Conservation (phyloP, 2,329 filamentous ascomycete species). For the Scedosporium minutisporum region DNA sequence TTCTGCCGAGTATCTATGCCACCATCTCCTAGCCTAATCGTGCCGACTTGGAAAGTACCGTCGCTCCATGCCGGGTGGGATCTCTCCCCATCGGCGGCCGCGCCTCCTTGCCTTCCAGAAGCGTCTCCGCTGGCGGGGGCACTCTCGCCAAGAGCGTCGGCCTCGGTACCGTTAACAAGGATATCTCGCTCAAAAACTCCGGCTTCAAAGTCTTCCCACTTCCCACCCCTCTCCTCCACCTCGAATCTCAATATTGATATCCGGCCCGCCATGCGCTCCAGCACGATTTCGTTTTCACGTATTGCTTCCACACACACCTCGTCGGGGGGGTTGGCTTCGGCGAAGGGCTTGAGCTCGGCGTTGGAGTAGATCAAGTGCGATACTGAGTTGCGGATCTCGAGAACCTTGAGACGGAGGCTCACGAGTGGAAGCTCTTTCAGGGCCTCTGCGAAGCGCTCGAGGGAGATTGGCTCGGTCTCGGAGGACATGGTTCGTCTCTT, state of each 20-base stretch:
- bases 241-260: slow-evolving; percentile 55
- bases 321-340: slow-evolving; percentile 43
- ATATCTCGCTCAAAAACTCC: slow-evolving; percentile 24
- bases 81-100: slow-evolving; percentile 3
- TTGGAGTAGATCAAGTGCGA: slow-evolving; percentile 67
- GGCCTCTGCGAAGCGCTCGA: slow-evolving; percentile 55
- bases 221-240: slow-evolving; percentile 47
- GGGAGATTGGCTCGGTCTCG: slow-evolving; percentile 49
- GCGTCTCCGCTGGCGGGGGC: slow-evolving; percentile 12
- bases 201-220: slow-evolving; percentile 47
- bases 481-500: slow-evolving; percentile 18
- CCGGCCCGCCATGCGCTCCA: slow-evolving; percentile 57
- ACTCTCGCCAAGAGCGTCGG: not conserved
- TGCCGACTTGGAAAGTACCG: slow-evolving; percentile 54
- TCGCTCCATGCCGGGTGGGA: slow-evolving; percentile 45
- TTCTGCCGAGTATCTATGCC: not conserved
- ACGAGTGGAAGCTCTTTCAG: slow-evolving; percentile 56
- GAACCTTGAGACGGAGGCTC: slow-evolving; percentile 62
- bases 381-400: slow-evolving; percentile 67
- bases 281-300: slow-evolving; percentile 59
- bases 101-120: slow-evolving; percentile 6
- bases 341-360: slow-evolving; percentile 60
- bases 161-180: slow-evolving; percentile 5
- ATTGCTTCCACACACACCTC: slow-evolving; percentile 67
- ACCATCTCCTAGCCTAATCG: slow-evolving; percentile 24